Evolutionary conservation across 2,329 filamentous ascomycete species (phyloP).

Genomic region (Thelonectria rubi): DNA sequence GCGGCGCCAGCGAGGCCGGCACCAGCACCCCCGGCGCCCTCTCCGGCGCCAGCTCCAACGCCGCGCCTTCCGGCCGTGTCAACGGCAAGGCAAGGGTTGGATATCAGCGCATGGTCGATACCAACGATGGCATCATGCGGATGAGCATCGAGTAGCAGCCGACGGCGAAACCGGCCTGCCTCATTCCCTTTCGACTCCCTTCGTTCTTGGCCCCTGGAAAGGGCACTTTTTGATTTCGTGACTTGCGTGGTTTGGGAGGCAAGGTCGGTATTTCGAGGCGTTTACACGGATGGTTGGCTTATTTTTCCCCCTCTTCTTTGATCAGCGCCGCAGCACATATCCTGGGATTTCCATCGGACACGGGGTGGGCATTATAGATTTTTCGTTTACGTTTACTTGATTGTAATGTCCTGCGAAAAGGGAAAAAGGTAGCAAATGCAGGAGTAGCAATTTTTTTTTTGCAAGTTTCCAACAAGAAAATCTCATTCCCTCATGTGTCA

Average conservation of each 20-base stretch:
- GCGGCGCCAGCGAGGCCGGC: conserved; percentile 61
- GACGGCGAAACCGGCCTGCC: too few species aligned
- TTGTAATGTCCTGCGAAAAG: conserved; percentile 28
- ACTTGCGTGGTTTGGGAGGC: conserved; percentile 4
- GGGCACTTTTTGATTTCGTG: not conserved
- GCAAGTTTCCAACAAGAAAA: not conserved
- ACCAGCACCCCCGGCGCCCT: conserved; percentile 46
- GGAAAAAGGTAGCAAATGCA: conserved; percentile 11
- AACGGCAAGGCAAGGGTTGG: conserved; percentile 73
- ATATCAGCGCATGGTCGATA: conserved; percentile 92
- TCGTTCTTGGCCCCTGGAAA: not conserved
- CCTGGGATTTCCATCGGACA: conserved; percentile 6
- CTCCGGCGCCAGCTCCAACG: conserved; percentile 44
- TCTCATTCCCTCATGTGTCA: conserved; percentile 21
- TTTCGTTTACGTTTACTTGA: conserved; percentile 23
- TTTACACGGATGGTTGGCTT: conserved; percentile 31
- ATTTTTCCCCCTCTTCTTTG: not conserved
- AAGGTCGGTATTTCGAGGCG: conserved; percentile 32
- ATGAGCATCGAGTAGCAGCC: conserved; percentile 85
- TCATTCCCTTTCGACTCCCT: not conserved
- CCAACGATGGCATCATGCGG: conserved; percentile 94
- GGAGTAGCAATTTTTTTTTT: conserved; percentile 16
- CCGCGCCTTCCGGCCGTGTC: conserved; percentile 56
- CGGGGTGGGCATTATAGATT: conserved; percentile 2
- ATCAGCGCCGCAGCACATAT: not conserved